Evolutionary conservation across 2,329 filamentous ascomycete genomes (phyloP).

Genomic region (Cryphonectria carpinicola): DNA sequence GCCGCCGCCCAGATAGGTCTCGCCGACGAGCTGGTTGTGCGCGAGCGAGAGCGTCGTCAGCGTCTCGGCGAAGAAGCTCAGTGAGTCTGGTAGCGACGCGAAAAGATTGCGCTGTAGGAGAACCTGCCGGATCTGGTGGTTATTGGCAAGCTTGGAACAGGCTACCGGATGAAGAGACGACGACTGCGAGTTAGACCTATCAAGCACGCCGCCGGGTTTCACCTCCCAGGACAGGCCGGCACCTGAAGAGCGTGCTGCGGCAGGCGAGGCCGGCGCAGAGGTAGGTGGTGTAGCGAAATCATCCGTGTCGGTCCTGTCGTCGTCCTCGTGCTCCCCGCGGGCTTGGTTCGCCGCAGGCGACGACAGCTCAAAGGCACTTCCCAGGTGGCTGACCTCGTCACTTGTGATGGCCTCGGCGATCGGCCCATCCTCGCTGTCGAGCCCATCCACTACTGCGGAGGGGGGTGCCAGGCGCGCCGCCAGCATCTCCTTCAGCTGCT

Average conservation of each 20-base stretch:
- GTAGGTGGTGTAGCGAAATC: slow-evolving; percentile 63
- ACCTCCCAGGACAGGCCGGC: slow-evolving; percentile 57
- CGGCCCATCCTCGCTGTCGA: slow-evolving; percentile 17
- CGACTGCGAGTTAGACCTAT: slow-evolving; percentile 69
- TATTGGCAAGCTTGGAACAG: slow-evolving; percentile 58
- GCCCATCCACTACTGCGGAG: slow-evolving; percentile 44
- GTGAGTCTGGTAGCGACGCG: slow-evolving; percentile 67
- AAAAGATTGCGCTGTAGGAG: slow-evolving; percentile 81
- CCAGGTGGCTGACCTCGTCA: slow-evolving; percentile 21
- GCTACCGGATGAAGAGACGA: slow-evolving; percentile 62
- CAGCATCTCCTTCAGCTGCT: slow-evolving; percentile 78
- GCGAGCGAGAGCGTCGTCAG: slow-evolving; percentile 75
- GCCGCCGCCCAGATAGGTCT: slow-evolving; percentile 60
- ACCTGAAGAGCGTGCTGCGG: slow-evolving; percentile 51
- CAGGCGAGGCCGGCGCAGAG: slow-evolving; percentile 55
- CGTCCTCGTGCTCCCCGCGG: slow-evolving; percentile 43
- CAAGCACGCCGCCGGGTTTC: slow-evolving; percentile 66
- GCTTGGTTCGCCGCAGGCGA: slow-evolving; percentile 14
- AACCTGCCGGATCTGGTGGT: slow-evolving; percentile 58
- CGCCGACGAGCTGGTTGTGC: slow-evolving; percentile 71
- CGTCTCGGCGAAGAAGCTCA: slow-evolving; percentile 72
- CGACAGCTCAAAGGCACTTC: slow-evolving; percentile 19
- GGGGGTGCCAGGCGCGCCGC: slow-evolving; percentile 67
- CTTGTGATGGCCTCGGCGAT: slow-evolving; percentile 29
- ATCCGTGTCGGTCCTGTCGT: slow-evolving; percentile 55